These are phyloP conservation scores for Cucurbita argyrosperma DNA, from an alignment of 306 rosid genomes.

Conservation along the genomic window DNA sequence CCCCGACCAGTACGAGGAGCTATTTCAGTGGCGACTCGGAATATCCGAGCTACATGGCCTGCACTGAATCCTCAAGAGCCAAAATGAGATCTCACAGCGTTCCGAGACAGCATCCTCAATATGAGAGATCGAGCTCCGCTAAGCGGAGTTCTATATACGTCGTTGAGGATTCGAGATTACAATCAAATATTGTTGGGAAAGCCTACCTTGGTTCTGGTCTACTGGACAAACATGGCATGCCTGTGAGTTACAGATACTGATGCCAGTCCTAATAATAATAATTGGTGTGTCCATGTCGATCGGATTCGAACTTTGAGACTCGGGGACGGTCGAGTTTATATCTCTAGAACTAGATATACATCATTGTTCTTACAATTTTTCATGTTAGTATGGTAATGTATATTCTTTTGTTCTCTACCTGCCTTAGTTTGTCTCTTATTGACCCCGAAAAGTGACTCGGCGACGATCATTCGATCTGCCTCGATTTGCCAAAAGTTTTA, in stretches of 20 bases:
- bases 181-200: conserved; percentile 38
- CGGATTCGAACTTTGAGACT: background rate
- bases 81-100: conserved; percentile 61
- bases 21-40: conserved; percentile 33
- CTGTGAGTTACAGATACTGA: conserved; percentile 36
- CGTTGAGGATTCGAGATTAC: conserved; percentile 30
- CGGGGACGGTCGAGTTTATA: background rate
- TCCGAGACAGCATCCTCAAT: conserved; percentile 58
- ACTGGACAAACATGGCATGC: conserved; percentile 87
- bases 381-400: background rate
- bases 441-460: no score
- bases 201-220: conserved; percentile 82
- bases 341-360: background rate
- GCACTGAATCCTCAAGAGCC: conserved; percentile 67
- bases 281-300: no score
- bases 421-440: no score
- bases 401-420: background rate
- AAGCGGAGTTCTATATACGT: conserved; percentile 35
- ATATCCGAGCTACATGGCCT: conserved; percentile 71
- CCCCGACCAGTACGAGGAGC: conserved; percentile 53
- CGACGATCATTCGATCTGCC: no score
- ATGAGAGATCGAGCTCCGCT: conserved; percentile 44
- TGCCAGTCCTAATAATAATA: background rate
- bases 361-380: background rate
- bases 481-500: background rate